Percentiles rank a stretch among this genome's conserved stretches.
Conservation (phyloP, 495 filamentous ascomycete genomes). For the Penicillium steckii region DNA sequence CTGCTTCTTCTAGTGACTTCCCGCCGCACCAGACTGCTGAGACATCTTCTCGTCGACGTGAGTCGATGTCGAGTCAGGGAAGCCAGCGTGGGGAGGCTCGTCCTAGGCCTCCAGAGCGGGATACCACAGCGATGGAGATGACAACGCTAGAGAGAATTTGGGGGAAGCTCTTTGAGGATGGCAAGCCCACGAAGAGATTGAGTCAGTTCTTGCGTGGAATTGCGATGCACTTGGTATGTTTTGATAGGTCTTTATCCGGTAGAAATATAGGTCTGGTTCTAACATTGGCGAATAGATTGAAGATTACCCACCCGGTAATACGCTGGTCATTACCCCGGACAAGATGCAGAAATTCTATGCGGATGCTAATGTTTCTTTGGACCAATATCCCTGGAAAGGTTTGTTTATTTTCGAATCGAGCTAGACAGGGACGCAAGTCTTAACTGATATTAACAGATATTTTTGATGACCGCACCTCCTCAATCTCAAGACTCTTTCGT, state of each 20-base stretch:
- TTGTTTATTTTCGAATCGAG: slow-evolving; percentile 6
- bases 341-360: slow-evolving; percentile 82
- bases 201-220: slow-evolving; percentile 73
- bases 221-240: slow-evolving; percentile 76
- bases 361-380: slow-evolving; percentile 58
- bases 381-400: slow-evolving; percentile 68
- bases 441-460: slow-evolving; percentile 33
- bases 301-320: slow-evolving; percentile 69
- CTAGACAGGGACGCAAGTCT: background rate
- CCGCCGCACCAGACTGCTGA: slow-evolving; percentile 24
- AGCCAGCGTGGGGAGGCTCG: slow-evolving; percentile 35
- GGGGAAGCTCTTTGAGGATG: slow-evolving; percentile 73
- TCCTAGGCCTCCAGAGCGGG: slow-evolving; percentile 43
- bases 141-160: slow-evolving; percentile 69
- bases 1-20: slow-evolving; percentile 21
- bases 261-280: background rate
- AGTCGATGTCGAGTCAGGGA: slow-evolving; percentile 34
- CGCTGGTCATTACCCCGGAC: slow-evolving; percentile 73
- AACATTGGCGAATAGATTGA: slow-evolving; percentile 52
- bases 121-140: slow-evolving; percentile 49
- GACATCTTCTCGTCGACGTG: slow-evolving; percentile 21
- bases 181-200: slow-evolving; percentile 64
- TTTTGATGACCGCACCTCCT: slow-evolving; percentile 53
- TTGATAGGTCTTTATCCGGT: background rate
- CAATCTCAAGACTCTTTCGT: slow-evolving; percentile 70